Conservation (phyloP, 352 stramenopile species). For the Globisporangium canariense region DNA sequence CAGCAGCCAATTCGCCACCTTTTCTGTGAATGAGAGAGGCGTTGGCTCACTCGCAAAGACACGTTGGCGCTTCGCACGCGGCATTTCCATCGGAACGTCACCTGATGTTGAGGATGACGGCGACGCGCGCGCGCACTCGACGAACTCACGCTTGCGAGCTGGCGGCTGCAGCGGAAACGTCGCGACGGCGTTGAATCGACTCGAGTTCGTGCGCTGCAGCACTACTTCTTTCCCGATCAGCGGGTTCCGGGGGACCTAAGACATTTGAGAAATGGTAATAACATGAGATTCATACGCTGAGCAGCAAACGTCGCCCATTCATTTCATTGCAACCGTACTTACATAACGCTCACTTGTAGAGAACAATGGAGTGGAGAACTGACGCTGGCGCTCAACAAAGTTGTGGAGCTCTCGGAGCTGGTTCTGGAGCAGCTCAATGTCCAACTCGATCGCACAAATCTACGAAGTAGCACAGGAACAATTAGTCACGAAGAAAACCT, state of each 20-base stretch:
- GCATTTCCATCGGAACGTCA: constrained; percentile 17
- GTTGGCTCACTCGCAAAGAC: constrained; percentile 26
- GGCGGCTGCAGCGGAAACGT: constrained; percentile 24
- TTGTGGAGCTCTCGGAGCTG: constrained; percentile 54
- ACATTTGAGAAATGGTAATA: no score
- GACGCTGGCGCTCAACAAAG: constrained; percentile 49
- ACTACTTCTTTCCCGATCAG: constrained; percentile 47
- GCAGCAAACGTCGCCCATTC: no score
- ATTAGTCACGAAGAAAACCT: neutral
- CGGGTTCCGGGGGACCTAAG: constrained; percentile 23
- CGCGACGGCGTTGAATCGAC: constrained; percentile 37
- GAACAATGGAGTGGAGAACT: constrained; percentile 19
- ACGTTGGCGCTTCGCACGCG: constrained; percentile 41
- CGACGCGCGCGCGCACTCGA: constrained; percentile 23
- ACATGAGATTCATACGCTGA: no score
- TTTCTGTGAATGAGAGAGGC: constrained; percentile 43
- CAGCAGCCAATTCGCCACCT: constrained; percentile 59
- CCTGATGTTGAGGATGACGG: constrained; percentile 16
- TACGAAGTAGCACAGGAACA: constrained; percentile 14
- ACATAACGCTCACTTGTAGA: constrained; percentile 7
- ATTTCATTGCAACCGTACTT: neutral
- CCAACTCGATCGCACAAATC: constrained; percentile 51
- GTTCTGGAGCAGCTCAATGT: constrained; percentile 56
- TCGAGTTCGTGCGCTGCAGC: constrained; percentile 25
- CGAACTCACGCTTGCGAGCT: constrained; percentile 34